Evolutionary conservation across 768 basidiomycete genomes (phyloP), one percentile per base, ranked within the genome.

Genomic region (Obba rivulosa): DNA sequence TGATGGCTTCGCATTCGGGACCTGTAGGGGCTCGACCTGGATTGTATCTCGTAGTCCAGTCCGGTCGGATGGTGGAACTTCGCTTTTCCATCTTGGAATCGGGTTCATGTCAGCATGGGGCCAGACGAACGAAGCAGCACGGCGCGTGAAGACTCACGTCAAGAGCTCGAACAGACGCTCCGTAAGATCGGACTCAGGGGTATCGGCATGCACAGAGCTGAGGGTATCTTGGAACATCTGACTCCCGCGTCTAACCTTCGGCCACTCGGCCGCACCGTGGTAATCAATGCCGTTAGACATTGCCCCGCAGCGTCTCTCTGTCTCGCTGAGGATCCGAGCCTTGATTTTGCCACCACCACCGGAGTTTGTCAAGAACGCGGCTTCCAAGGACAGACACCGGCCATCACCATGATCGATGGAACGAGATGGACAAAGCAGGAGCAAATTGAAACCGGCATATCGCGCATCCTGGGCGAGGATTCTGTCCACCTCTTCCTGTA

Each of bases 381-480:
- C 73, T 56, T 80, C 77, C 60, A 80, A 83, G 22, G 63, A 57
- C 39, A 81, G 58, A 14, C 21, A 14, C 16, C 38, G 39, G 28
- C 57, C 41, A 38, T 45, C 16, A 40, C 43, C 41, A 34, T 45
- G 31, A 8, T 18, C 41, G 38, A 31, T 40, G 13, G 54, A 42
- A 14, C 16, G 22, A 17, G 54, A 18, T 1, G 82, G 77, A 20
- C 76, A 69, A 49, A 92, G 70, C 50, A 90, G 76, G 50, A 90
- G 69, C 23, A 91, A 63, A 65, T 91, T 92, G 75, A 92, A 92
- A 2, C 90, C 90, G 41, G 88, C 85, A 62, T 81, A 89, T 56
- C 69, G 64, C 14, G 72, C 68, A 52, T 79, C 74, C 46, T 65
- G 62, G 51, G 73, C 69, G 43, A 75, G 64, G 46, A 82, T 69